phyloP scores from a whole-genome alignment of 768 basidiomycete species.

The Paxillus involutus region DNA sequence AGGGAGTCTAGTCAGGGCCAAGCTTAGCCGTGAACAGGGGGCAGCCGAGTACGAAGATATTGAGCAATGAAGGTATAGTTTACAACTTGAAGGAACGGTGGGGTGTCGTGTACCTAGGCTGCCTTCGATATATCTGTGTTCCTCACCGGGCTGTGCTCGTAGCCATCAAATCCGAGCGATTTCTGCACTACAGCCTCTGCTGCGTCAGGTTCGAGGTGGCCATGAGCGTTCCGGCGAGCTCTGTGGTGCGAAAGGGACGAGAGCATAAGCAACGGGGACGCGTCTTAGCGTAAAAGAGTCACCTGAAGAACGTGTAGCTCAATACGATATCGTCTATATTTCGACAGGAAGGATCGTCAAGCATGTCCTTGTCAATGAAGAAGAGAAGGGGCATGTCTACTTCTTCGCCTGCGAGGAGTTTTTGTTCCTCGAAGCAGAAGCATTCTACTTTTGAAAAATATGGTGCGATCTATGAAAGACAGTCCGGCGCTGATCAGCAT shows the following conservation, averaged over 20 bases:
- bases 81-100: not conserved
- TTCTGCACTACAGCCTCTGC: conserved; percentile 73
- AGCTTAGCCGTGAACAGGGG: no score
- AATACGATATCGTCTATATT: conserved; percentile 89
- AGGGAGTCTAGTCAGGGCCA: no score
- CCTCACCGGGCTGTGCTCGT: conserved; percentile 46
- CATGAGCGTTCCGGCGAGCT: conserved; percentile 80
- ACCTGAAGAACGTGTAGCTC: conserved; percentile 99
- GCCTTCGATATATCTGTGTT: conserved; percentile 8
- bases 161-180: conserved; percentile 73
- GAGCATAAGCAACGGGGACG: not conserved
- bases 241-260: conserved; percentile 37
- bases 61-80: not conserved
- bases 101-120: not conserved
- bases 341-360: conserved; percentile 88
- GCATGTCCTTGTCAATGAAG: conserved; percentile 96
- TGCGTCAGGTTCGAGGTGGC: conserved; percentile 91
- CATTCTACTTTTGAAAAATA: conserved; percentile 99
- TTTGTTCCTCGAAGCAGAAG: conserved; percentile 99
- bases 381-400: conserved; percentile 98
- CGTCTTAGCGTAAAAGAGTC: not conserved
- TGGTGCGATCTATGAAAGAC: conserved; percentile 73
- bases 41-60: not conserved
- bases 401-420: conserved; percentile 90
- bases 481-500: not conserved